Evolutionary conservation across 2,329 filamentous ascomycete species (phyloP).

Genomic region (Bipolaris bicolor): DNA sequence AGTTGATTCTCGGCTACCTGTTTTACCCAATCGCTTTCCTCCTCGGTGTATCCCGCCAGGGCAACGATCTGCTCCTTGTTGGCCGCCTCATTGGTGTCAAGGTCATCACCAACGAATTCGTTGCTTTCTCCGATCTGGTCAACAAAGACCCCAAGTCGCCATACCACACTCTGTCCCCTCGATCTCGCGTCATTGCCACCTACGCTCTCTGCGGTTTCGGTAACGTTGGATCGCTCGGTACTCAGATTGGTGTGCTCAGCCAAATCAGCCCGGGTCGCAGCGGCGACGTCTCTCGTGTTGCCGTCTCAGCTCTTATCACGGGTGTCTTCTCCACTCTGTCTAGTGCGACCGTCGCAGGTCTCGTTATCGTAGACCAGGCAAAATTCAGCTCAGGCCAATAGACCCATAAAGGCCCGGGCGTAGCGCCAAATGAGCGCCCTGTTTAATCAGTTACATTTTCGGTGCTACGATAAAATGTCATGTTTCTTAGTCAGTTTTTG

Average conservation of each 20-base stretch:
- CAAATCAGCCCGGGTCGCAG: constrained; percentile 77
- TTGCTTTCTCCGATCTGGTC: constrained; percentile 69
- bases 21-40: constrained; percentile 81
- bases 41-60: constrained; percentile 72
- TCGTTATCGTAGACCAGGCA: constrained; percentile 61
- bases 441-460: constrained; percentile 9
- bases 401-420: not conserved
- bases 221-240: constrained; percentile 86
- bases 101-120: constrained; percentile 85
- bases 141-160: constrained; percentile 48
- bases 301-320: constrained; percentile 76
- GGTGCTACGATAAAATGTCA: constrained; percentile 21
- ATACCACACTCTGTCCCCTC: constrained; percentile 67
- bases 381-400: constrained; percentile 32
- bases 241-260: constrained; percentile 85
- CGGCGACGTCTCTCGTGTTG: constrained; percentile 77
- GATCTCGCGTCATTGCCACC: constrained; percentile 80
- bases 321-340: constrained; percentile 81
- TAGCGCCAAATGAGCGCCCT: constrained; percentile 3
- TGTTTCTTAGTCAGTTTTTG: constrained; percentile 19
- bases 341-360: constrained; percentile 63
- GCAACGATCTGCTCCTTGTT: constrained; percentile 70
- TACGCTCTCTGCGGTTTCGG: constrained; percentile 79
- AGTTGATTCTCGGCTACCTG: constrained; percentile 77
- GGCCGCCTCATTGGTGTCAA: constrained; percentile 82